A percentile compares a stretch with the other conserved stretches of the same genome.
These are phyloP conservation scores for Dalbergia cochinchinensis DNA, from an alignment of 306 rosid genomes.

Conservation along the genomic window DNA sequence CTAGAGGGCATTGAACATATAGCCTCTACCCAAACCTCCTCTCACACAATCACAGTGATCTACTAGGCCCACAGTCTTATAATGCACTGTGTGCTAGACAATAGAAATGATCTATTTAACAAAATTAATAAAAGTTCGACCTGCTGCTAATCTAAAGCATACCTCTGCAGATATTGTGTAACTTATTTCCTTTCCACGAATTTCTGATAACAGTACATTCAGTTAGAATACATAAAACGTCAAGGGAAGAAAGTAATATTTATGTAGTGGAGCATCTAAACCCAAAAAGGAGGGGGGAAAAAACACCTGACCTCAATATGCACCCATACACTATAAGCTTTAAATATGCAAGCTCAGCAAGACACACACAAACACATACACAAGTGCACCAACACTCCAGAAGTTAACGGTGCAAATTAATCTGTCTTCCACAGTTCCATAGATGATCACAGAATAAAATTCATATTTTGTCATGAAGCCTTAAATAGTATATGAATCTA, in stretches of 20 bases:
- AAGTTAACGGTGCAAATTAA: not conserved
- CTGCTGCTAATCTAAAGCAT: slow-evolving; percentile 32
- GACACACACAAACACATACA: not conserved
- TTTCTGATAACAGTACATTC: slow-evolving; percentile 37
- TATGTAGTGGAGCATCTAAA: not conserved
- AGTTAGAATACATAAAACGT: not conserved
- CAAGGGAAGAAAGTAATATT: not conserved
- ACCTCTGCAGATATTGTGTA: slow-evolving; percentile 48
- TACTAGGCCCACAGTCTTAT: slow-evolving; percentile 4
- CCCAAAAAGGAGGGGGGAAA: not conserved
- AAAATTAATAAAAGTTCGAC: not conserved
- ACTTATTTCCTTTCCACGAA: slow-evolving; percentile 43
- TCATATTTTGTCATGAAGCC: not conserved
- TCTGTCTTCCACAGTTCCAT: not conserved
- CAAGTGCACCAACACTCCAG: not conserved
- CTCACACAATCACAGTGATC: not conserved
- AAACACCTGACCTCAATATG: slow-evolving; percentile 6
- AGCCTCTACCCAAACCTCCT: not conserved
- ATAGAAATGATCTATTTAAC: not conserved
- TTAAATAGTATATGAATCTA: not conserved
- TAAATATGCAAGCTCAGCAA: not conserved
- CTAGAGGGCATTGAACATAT: not conserved
- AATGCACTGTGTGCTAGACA: not conserved
- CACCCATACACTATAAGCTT: not conserved
- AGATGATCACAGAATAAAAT: not conserved